These are phyloP conservation scores for Cryomyces minteri DNA, from an alignment of 495 filamentous ascomycete species.

Conservation along the genomic window DNA sequence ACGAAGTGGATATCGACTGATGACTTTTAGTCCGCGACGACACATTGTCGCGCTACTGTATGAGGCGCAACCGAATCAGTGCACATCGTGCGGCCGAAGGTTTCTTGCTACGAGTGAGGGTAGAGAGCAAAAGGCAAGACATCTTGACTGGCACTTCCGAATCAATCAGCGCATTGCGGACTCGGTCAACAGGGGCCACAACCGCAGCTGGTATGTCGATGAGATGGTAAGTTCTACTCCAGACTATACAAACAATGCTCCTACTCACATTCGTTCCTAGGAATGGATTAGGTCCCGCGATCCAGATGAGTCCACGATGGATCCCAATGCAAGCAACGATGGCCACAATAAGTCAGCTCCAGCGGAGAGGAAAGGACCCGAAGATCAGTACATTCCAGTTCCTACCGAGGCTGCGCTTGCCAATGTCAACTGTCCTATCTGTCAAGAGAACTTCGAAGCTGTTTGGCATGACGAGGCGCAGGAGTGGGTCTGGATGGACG, in stretches of 20 bases:
- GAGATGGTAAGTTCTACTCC: constrained; percentile 40
- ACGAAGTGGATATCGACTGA: neutral
- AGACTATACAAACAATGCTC: neutral
- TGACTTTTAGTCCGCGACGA: constrained; percentile 44
- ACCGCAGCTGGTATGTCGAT: constrained; percentile 84
- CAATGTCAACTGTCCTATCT: constrained; percentile 70
- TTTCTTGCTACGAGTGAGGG: constrained; percentile 64
- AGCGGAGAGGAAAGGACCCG: constrained; percentile 33
- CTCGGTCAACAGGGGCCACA: constrained; percentile 60
- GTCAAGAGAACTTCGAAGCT: constrained; percentile 84
- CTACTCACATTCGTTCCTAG: neutral
- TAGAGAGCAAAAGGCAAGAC: constrained; percentile 67
- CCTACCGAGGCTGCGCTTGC: constrained; percentile 56
- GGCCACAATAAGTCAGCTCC: neutral
- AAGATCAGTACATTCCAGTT: constrained; percentile 60
- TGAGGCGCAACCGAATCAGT: constrained; percentile 63
- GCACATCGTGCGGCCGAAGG: constrained; percentile 76
- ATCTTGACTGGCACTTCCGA: constrained; percentile 95
- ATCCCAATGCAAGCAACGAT: constrained; percentile 14
- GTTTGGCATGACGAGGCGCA: constrained; percentile 79
- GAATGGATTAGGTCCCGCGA: constrained; percentile 7
- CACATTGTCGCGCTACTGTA: constrained; percentile 56
- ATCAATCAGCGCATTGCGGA: constrained; percentile 82
- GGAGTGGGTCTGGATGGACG: constrained; percentile 95
- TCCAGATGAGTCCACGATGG: constrained; percentile 39